Percentiles rank a stretch among this genome's conserved stretches.
Evolutionary conservation across 2,329 filamentous ascomycete genomes (phyloP).

Genomic region (Cladophialophora carrionii): DNA sequence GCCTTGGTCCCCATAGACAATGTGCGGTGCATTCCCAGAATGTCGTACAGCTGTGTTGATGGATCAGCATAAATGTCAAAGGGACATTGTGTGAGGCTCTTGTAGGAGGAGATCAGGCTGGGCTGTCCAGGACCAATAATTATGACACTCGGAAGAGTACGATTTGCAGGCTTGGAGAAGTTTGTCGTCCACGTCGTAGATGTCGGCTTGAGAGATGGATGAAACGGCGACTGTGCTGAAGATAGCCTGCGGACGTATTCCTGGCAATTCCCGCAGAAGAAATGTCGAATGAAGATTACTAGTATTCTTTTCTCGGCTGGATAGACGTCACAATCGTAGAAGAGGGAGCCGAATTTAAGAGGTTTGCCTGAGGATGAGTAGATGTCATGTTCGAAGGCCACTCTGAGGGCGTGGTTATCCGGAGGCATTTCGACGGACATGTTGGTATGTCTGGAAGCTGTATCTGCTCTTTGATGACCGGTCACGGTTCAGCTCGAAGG

Average conservation of each 20-base stretch:
- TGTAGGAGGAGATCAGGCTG: conserved; percentile 69
- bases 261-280: conserved; percentile 82
- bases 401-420: conserved; percentile 17
- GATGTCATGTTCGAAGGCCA: conserved; percentile 32
- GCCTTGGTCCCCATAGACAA: conserved; percentile 59
- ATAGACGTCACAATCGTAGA: conserved; percentile 24
- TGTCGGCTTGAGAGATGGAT: conserved; percentile 47
- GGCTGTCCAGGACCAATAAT: conserved; percentile 75
- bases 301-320: conserved; percentile 58
- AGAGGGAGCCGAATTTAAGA: conserved; percentile 30
- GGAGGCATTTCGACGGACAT: conserved; percentile 26
- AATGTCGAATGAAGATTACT: conserved; percentile 75
- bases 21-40: conserved; percentile 70
- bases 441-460: background rate
- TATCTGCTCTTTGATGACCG: background rate
- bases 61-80: conserved; percentile 82
- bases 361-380: conserved; percentile 30
- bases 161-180: conserved; percentile 25
- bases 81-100: conserved; percentile 62
- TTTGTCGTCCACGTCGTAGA: conserved; percentile 10
- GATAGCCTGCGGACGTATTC: conserved; percentile 70
- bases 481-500: background rate
- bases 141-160: conserved; percentile 57
- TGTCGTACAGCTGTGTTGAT: conserved; percentile 65
- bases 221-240: conserved; percentile 26